These are phyloP conservation scores for Colletotrichum lindemuthianum DNA, from an alignment of 2,329 filamentous ascomycete species.

Conservation along the genomic window DNA sequence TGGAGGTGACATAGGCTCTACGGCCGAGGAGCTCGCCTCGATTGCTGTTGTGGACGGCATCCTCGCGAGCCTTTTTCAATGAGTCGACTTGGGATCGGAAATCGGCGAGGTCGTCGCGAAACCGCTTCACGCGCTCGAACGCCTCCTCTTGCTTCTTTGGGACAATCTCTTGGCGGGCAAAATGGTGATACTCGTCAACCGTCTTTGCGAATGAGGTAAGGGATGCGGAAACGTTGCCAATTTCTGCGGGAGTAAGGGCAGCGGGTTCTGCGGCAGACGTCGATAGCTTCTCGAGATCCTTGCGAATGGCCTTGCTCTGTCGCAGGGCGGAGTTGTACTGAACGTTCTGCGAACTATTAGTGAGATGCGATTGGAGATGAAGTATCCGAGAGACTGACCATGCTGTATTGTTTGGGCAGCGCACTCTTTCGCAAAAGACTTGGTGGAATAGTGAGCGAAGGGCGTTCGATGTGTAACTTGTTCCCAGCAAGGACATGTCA, in stretches of 20 bases:
- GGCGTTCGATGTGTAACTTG: too few species aligned
- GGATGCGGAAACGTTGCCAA: slow-evolving; percentile 80
- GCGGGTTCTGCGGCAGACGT: slow-evolving; percentile 66
- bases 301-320: slow-evolving; percentile 82
- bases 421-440: not conserved
- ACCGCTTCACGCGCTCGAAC: slow-evolving; percentile 83
- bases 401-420: not conserved
- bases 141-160: slow-evolving; percentile 93
- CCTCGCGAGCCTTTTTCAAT: slow-evolving; percentile 81
- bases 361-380: not conserved
- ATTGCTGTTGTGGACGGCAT: slow-evolving; percentile 72
- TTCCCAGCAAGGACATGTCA: too few species aligned
- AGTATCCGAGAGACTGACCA: too few species aligned
- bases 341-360: slow-evolving; percentile 70
- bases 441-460: too few species aligned
- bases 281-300: slow-evolving; percentile 78
- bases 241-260: slow-evolving; percentile 64
- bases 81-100: slow-evolving; percentile 82
- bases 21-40: slow-evolving; percentile 86
- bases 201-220: slow-evolving; percentile 86
- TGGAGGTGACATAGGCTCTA: slow-evolving; percentile 79
- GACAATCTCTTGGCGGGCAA: slow-evolving; percentile 89
- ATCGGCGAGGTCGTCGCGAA: slow-evolving; percentile 82
- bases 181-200: slow-evolving; percentile 88
- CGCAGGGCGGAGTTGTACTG: slow-evolving; percentile 88